Evolutionary conservation across 257 asterid species (phyloP), one percentile per base, ranked within the genome.

Genomic region (Paraleonurus japonicus): DNA sequence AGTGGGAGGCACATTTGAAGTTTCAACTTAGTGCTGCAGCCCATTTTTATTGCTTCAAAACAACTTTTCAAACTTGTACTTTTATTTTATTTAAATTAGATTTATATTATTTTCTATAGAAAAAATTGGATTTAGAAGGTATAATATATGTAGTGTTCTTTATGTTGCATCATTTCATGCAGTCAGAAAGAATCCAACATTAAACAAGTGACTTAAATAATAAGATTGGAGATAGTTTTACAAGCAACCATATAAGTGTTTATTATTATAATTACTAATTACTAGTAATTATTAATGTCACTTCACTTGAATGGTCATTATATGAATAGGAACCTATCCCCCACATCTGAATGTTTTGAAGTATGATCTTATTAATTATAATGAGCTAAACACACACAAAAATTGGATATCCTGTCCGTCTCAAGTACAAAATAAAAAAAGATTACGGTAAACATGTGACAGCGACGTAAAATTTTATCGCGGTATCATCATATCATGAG

Each of bases 111-210:
- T 11, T 2, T 41, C 7, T 9, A 2, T 39, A 39, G n/a, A n/a
- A 16, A n/a, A 16, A 22, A 51, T 20, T 3, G 11, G 28, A 16
- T 58, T 30, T 48, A 7, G 7, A 41, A 39, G 61, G 1, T 26
- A 41, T 54, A 30, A 15, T 26, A 66, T 3, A 43, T 6, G 3
- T 35, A 37, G 53, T 19, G 10, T 35, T 9, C 17, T 22, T 62
- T 20, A 13, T 58, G 37, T 22, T 7, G 45, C 13, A 50, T 19
- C 63, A 68, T 51, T 68, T 30, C 26, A 41, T 27, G 28, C 0
- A 63, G 61, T 66, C 66, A 66, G n/a, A 72, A 60, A 64, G 70
- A 60, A 55, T 62, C 73, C 79, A 57, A 54, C 60, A 41, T 47
- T 43, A 7, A 63, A 62, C 41, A 41, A 45, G 13, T 12, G 7